A percentile compares a stretch with the other conserved stretches of the same genome.
Conservation (phyloP, 768 basidiomycete genomes). For the Psilocybe sp. region DNA sequence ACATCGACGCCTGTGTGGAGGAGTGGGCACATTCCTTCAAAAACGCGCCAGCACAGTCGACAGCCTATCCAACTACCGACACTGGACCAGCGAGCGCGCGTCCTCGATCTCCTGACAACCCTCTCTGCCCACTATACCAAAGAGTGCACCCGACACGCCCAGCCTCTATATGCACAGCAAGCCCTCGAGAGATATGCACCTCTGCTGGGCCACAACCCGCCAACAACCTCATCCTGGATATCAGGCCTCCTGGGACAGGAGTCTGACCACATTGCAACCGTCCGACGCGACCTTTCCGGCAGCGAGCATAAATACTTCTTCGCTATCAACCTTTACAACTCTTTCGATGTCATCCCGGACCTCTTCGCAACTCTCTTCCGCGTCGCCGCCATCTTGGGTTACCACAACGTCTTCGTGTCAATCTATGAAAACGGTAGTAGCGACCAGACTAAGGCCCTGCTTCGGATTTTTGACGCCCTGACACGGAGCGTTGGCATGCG, state of each 20-base stretch:
- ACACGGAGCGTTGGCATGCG: conserved; percentile 88
- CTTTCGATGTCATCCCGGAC: conserved; percentile 97
- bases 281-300: conserved; percentile 34
- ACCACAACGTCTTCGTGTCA: conserved; percentile 96
- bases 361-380: conserved; percentile 96
- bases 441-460: conserved; percentile 96
- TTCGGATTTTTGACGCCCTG: conserved; percentile 92
- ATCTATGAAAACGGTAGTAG: conserved; percentile 99
- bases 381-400: conserved; percentile 87
- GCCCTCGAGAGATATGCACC: conserved; percentile 81
- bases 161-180: conserved; percentile 83
- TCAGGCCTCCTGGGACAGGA: conserved; percentile 42
- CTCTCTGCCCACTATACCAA: conserved; percentile 91
- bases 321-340: conserved; percentile 99
- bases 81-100: conserved; percentile 77
- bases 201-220: conserved; percentile 75
- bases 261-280: conserved; percentile 33
- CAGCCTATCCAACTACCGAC: conserved; percentile 76
- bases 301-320: conserved; percentile 97
- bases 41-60: conserved; percentile 49
- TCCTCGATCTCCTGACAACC: conserved; percentile 83
- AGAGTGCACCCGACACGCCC: conserved; percentile 83
- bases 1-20: conserved; percentile 49
- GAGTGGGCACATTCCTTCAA: conserved; percentile 48
- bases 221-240: conserved; percentile 59